These are phyloP conservation scores for Penicillium expansum DNA, from an alignment of 2,329 filamentous ascomycete species.

Conservation along the genomic window DNA sequence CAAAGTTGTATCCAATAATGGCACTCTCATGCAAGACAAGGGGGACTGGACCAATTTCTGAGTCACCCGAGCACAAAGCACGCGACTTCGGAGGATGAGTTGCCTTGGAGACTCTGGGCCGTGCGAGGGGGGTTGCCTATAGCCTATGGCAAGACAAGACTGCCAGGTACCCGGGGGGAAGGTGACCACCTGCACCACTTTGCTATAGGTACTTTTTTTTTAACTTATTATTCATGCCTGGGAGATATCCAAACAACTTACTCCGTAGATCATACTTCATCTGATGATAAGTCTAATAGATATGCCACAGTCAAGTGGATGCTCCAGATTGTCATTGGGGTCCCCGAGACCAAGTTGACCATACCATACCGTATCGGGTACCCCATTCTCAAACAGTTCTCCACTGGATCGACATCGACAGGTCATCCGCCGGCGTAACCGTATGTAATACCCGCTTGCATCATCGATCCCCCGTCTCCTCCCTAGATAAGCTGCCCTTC, in stretches of 20 bases:
- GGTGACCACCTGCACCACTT: constrained; percentile 2
- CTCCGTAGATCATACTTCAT: not conserved
- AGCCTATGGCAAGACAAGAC: not conserved
- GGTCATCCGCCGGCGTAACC: constrained; percentile 22
- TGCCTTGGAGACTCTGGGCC: constrained; percentile 16
- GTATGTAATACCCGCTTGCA: constrained; percentile 33
- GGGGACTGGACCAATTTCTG: not conserved
- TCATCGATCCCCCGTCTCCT: constrained; percentile 33
- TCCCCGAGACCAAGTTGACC: constrained; percentile 9
- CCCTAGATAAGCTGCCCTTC: constrained; percentile 29
- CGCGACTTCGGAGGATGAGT: constrained; percentile 23
- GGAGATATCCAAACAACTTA: not conserved
- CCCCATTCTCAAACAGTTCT: constrained; percentile 4
- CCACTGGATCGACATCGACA: constrained; percentile 16
- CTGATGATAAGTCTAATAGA: not conserved
- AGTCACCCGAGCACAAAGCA: constrained; percentile 21
- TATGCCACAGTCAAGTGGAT: not conserved
- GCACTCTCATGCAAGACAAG: not conserved
- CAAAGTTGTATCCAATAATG: constrained; percentile 6
- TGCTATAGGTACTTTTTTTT: not conserved
- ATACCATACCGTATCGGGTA: constrained; percentile 15
- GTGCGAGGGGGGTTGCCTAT: constrained; percentile 6
- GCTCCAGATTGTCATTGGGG: not conserved
- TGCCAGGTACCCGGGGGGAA: constrained; percentile 21
- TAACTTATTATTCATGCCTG: not conserved